Base-by-base conservation (phyloP, 768 basidiomycete genomes). In the Hirschioporus abietinus region DNA sequence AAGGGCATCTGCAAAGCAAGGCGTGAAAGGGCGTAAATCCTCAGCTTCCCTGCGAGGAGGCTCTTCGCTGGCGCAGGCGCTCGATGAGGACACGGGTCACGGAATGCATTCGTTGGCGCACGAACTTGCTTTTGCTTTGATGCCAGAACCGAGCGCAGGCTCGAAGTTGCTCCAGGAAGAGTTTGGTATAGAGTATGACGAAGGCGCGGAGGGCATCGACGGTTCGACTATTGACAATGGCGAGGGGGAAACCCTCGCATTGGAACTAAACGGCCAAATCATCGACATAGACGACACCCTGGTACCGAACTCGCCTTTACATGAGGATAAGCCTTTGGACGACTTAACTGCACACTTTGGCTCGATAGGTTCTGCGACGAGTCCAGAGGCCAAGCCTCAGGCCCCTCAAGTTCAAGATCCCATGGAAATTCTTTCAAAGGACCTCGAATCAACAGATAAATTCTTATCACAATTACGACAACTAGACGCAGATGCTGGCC, bases 101-200 rank as follows among this genome's bases (percentile, higher is more conserved):
- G 82, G 81, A 57, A 81, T 84, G 59, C 87, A 89, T 73, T 93
- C 91, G 6, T 84, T 95, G 35, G 93, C 93, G 5, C 92, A 95
- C 76, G 93, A 95, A 73, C 85, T 95, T 36, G 93, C 93, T 7
- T 86, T 89, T 35, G 93, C 93, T 10, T 82, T 95, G 65, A 91
- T 93, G 87, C 93, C 92, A 25, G 93, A 95, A 77, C 92, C 93
- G 0, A 89, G 84, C 63, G 81, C 85, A 27, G 86, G 90, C 65
- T 93, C 91, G 25, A 89, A 86, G 74, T 76, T 93, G 35, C 81
- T 95, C 6, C 91, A 91, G 15, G 93, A 94, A 76, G 93, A 95
- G 76, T 92, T 95, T 69, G 93, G 93, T 10, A 89, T 95, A 68
- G 93, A 94, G 73, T 93, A 91, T 70, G 93, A 94, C 68, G 71